These are phyloP conservation scores for Pseudogymnoascus sp. DNA, from an alignment of 2,329 filamentous ascomycete genomes.

Conservation along the genomic window DNA sequence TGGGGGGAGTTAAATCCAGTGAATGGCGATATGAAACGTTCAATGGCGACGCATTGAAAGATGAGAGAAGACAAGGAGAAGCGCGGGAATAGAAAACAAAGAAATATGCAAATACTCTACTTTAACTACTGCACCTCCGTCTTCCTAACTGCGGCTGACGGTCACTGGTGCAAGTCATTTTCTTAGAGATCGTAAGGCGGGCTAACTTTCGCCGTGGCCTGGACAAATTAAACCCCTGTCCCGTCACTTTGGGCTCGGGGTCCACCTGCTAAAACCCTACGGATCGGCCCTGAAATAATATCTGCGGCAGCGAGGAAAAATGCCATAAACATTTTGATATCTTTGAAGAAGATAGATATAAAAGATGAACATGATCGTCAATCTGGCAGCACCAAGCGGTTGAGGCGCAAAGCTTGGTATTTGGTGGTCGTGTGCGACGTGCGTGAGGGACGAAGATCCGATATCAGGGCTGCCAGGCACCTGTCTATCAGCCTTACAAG, in stretches of 20 bases:
- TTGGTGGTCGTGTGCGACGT: neutral
- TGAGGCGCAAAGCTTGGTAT: neutral
- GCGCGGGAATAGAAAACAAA: neutral
- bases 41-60: neutral
- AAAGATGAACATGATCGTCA: neutral
- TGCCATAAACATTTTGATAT: neutral
- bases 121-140: neutral
- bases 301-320: neutral
- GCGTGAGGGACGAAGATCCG: neutral
- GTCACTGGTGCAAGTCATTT: neutral
- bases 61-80: neutral
- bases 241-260: neutral
- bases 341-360: neutral
- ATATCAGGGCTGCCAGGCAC: neutral
- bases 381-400: neutral
- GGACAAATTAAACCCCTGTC: neutral
- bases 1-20: neutral
- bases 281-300: neutral
- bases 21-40: neutral
- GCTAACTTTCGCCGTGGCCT: neutral
- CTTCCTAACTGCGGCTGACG: neutral
- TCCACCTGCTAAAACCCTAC: neutral
- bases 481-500: neutral
- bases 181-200: neutral
- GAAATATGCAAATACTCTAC: neutral